phyloP scores from a whole-genome alignment of 352 stramenopile species.

The Achlya hypogyna region DNA sequence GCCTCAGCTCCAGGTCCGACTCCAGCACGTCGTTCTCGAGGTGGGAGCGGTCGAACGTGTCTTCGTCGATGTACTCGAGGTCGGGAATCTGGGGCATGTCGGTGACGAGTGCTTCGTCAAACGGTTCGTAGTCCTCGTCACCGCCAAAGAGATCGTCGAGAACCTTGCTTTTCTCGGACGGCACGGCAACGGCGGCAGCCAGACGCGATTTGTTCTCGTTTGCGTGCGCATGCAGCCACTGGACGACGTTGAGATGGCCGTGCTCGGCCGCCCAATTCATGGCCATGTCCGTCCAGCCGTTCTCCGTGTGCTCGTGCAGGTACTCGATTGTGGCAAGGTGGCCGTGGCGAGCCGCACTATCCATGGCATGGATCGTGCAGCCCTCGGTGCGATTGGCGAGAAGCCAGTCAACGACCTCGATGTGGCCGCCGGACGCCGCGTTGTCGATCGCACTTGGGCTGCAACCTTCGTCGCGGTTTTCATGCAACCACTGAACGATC shows the following conservation, averaged over 20 bases:
- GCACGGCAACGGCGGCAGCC: not conserved
- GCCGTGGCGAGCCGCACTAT: conserved; percentile 19
- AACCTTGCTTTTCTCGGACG: not conserved
- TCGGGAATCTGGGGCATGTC: conserved; percentile 17
- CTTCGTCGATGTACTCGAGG: conserved; percentile 19
- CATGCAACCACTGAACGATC: conserved; percentile 26
- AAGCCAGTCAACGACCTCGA: conserved; percentile 13
- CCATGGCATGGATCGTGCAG: conserved; percentile 22
- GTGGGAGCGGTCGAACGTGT: conserved; percentile 14
- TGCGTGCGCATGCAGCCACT: conserved; percentile 22
- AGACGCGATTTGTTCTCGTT: conserved; percentile 21
- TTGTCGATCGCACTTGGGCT: conserved; percentile 16
- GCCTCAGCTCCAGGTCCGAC: conserved; percentile 10
- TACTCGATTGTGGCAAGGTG: conserved; percentile 22
- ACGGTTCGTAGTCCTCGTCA: conserved; percentile 16
- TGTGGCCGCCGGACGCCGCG: conserved; percentile 10
- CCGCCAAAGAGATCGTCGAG: conserved; percentile 19
- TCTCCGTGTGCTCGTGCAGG: conserved; percentile 22
- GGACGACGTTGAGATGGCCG: conserved; percentile 21
- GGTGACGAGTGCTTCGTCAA: conserved; percentile 11
- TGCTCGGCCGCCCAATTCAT: conserved; percentile 19
- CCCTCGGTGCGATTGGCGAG: conserved; percentile 10
- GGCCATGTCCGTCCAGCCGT: conserved; percentile 24
- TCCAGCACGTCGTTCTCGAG: conserved; percentile 16
- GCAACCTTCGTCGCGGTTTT: conserved; percentile 16